These are phyloP conservation scores for Moricandia moricandioides DNA, from an alignment of 345 rosid species.

Conservation along the genomic window DNA sequence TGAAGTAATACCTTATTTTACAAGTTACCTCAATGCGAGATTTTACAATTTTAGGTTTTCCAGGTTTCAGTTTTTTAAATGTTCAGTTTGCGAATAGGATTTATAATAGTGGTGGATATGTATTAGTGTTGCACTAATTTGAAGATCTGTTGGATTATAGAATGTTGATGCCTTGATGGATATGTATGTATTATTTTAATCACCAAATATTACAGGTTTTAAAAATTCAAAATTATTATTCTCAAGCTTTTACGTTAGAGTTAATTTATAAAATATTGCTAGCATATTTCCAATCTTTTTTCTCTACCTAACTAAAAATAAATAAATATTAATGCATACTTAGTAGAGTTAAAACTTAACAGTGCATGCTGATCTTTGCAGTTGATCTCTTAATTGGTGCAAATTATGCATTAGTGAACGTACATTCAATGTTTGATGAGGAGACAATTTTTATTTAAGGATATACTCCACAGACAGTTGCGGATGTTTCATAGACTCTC, in stretches of 20 bases:
- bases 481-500: slow-evolving; percentile 21
- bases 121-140: slow-evolving; percentile 22
- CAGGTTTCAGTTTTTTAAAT: neutral
- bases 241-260: slow-evolving; percentile 9
- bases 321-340: neutral
- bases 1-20: neutral
- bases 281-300: neutral
- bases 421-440: neutral
- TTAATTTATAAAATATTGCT: neutral
- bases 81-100: neutral
- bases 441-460: neutral
- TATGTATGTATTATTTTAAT: neutral
- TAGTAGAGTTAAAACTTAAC: neutral
- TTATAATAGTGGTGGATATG: slow-evolving; percentile 16
- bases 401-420: neutral
- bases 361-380: neutral
- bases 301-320: neutral
- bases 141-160: neutral
- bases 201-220: neutral
- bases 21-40: neutral
- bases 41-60: neutral
- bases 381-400: neutral
- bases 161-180: slow-evolving; percentile 7
- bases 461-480: neutral
- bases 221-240: neutral